phyloP scores from a whole-genome alignment of 2,329 filamentous ascomycete species.

The Endoconidiophora polonica region DNA sequence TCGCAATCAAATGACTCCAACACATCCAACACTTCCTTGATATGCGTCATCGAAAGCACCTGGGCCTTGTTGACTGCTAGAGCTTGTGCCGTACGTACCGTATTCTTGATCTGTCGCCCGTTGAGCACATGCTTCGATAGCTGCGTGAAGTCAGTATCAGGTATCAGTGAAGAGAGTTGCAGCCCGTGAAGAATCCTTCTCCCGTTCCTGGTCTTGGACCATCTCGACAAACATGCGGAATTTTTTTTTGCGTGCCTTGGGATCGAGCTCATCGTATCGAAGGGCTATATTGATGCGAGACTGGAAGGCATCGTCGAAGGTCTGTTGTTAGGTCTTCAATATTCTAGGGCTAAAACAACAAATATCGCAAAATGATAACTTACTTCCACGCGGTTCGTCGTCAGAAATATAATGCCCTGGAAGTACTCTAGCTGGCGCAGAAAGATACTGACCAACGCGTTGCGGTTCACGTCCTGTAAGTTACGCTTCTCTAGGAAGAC shows the following conservation, averaged over 20 bases:
- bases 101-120: slow-evolving; percentile 31
- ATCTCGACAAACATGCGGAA: slow-evolving; percentile 73
- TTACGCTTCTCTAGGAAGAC: slow-evolving; percentile 33
- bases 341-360: too few relatives aligned
- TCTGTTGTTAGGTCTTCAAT: slow-evolving; percentile 25
- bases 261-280: slow-evolving; percentile 57
- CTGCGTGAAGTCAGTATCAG: slow-evolving; percentile 23
- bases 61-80: slow-evolving; percentile 61
- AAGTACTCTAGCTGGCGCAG: slow-evolving; percentile 30
- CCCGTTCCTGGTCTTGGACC: slow-evolving; percentile 42
- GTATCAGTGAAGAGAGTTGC: slow-evolving; percentile 17
- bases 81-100: slow-evolving; percentile 46
- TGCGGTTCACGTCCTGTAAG: slow-evolving; percentile 28
- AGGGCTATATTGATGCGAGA: slow-evolving; percentile 74
- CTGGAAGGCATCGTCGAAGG: slow-evolving; percentile 83
- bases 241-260: slow-evolving; percentile 57
- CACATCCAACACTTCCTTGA: slow-evolving; percentile 69
- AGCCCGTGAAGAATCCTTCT: background rate
- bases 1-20: slow-evolving; percentile 71
- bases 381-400: slow-evolving; percentile 20
- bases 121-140: slow-evolving; percentile 27
- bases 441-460: slow-evolving; percentile 32
- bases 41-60: slow-evolving; percentile 59
- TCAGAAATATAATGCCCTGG: slow-evolving; percentile 29
- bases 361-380: background rate